These are phyloP conservation scores for Trypanosoma melophagium DNA, from an alignment of 208 protist species.

Conservation along the genomic window DNA sequence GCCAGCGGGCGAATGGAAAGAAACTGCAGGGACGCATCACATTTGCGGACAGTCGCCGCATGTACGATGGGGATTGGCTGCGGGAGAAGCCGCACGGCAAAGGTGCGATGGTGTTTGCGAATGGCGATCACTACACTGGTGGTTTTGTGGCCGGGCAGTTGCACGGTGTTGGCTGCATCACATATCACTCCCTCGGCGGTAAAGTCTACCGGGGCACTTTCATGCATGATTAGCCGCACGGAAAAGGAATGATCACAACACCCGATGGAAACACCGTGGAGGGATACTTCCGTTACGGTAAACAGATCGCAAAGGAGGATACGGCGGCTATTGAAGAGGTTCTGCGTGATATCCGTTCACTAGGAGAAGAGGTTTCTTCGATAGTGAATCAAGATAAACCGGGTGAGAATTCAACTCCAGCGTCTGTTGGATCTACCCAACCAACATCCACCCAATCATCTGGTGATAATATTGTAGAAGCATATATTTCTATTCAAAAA, in stretches of 20 bases:
- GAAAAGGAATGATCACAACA: slow-evolving; percentile 38
- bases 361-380: no score
- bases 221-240: slow-evolving; percentile 54
- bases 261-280: slow-evolving; percentile 21
- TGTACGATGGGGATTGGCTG: slow-evolving; percentile 53
- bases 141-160: slow-evolving; percentile 47
- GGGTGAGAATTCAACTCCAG: neutral
- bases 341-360: slow-evolving; percentile 11
- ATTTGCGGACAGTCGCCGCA: slow-evolving; percentile 37
- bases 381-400: neutral
- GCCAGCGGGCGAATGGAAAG: slow-evolving; percentile 36
- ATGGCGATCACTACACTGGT: slow-evolving; percentile 61
- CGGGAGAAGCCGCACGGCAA: slow-evolving; percentile 49
- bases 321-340: slow-evolving; percentile 24
- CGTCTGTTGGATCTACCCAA: neutral
- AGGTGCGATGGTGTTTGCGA: slow-evolving; percentile 54
- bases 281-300: slow-evolving; percentile 39
- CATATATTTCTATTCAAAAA: neutral
- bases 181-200: slow-evolving; percentile 34
- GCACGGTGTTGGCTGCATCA: slow-evolving; percentile 43
- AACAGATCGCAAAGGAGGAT: slow-evolving; percentile 30
- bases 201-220: slow-evolving; percentile 62
- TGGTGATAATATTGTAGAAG: neutral
- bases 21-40: slow-evolving; percentile 42
- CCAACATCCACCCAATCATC: neutral